Base-by-base conservation (phyloP, 208 protist genomes). In the Trypanosoma lewisi region DNA sequence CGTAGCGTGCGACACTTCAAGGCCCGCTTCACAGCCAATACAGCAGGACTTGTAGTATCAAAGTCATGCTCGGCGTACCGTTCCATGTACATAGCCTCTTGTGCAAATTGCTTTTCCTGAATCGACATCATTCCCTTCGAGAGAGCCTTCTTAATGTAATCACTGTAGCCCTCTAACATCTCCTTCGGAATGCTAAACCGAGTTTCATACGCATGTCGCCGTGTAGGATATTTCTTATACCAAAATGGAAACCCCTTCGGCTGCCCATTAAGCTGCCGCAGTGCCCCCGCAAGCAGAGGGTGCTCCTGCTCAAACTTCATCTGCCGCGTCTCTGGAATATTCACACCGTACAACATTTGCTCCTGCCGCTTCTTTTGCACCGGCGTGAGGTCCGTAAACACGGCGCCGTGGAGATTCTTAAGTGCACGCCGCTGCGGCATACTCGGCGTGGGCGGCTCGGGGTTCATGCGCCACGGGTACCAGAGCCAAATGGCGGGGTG, bases 401-500 rank as follows among this genome's bases (percentile, higher is more conserved):
- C 58, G 63, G 91, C 87, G 47, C 91, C 91, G 72, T 96, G 87
- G 7, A 96, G 64, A 53, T 94, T 96, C 75, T 96, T 96, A 0
- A 96, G 75, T 17, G 91, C 91, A 30, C 87, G 85, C 4, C 83
- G 78, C n/a, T 76, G 83, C 6, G 91, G 91, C 85, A 96, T 92
- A 65, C 80, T 82, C 47, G 91, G 91, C 56, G 82, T 93, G 8
- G 91, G 91, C 37, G 87, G 91, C 78, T 96, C 87, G 0, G 91
- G 91, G 69, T 96, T 94, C 70, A 89, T 93, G 60, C 91, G 85
- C 88, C 91, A 96, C 47, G 91, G 91, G 73, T 96, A 96, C 88
- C 91, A 96, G 49, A 94, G 81, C 88, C 91, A 96, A 52, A 96
- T 93, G 16, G 87, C 83, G 2, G 91, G 91, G 63, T 96, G 87